Evolutionary conservation across 2,329 filamentous ascomycete genomes (phyloP), one percentile per base, ranked within the genome.

Genomic region (Beauveria brongniartii): DNA sequence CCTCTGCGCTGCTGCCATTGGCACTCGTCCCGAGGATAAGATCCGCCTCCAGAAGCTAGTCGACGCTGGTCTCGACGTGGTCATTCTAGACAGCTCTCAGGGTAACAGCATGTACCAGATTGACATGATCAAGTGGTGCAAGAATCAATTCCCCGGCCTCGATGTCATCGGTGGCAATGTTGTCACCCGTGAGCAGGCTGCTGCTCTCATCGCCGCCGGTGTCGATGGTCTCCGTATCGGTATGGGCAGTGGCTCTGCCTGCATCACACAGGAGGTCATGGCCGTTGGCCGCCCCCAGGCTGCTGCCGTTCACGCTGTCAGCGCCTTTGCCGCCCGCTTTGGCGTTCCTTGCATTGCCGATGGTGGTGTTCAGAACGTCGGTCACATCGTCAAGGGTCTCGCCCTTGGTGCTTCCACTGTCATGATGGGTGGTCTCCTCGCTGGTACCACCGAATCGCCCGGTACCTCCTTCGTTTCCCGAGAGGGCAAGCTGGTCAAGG

Each of bases 221-320:
- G 93, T 91, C 62, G 94, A 99, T 73, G 95, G 94, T 74, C 85
- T 99, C 68, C 91, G 94, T 73, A 99, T 99, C 72, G 94, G 94
- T 73, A 99, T 99, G 94, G 94, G 94, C 68, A 96, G 91, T 73
- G 94, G 94, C 72, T 96, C 91, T 72, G 94, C 94, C 72, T 99
- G 94, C 78, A 99, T 99, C 69, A 99, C 94, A 61, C 94, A 99
- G 78, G 94, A 99, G 79, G 95, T 99, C 72, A 99, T 99, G 94
- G 94, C 94, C 68, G 93, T 99, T 55, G 94, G 95, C 63, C 89
- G 94, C 70, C 94, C 94, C 62, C 94, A 99, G 78, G 94, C 95
- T 47, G 91, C 92, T 30, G 88, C 94, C 48, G 93, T 99, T 63
- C 92, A 90, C 81, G 90, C 88, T 68, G 94, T 99, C 69, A 88